Evolutionary conservation across 225 moss, liverwort and hornwort genomes (phyloP), one percentile per base, ranked within the genome.

Genomic region (Physcomitrellopsis africana): DNA sequence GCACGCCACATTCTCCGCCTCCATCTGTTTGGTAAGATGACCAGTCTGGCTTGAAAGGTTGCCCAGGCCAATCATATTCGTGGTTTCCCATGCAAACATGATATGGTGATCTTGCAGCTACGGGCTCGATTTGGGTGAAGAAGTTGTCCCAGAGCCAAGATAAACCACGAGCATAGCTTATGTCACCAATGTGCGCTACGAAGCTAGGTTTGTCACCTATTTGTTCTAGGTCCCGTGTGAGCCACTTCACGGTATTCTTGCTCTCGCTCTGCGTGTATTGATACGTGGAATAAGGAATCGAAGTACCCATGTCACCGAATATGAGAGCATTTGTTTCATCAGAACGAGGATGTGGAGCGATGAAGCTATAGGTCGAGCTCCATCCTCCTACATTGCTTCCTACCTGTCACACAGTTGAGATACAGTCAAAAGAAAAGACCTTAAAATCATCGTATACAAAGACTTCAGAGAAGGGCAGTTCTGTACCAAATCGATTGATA

Each of bases 61-160:
- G 85, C 24, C 16, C 46, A 7, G 79, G 86, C 86, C 89, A 89
- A 74, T 86, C 77, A 20, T 91, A 89, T 69, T 91, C 89, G 26
- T 91, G 89, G n/a, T 89, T 91, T 10, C 89, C 85, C 16, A 91
- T 86, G 57, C 89, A 91, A 24, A 89, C 89, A 70, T 85, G 89
- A 51, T 84, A 89, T 1, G 86, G 81, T 32, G 77, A 73, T 47
- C 72, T 73, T 23, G 79, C 79, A 41, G 89, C 84, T 45, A 91
- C 67, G 17, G 82, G 72, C 56, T 91, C 82, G 58, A 91, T 87
- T 8, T 86, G 78, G 16, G 81, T 79, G 18, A 85, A 91, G 52
- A 86, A 91, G 63, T 79, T 86, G 44, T 89, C 85, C 89, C 86
- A 89, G 41, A 91, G 54, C 89, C 89, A 91, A 0, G 54, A 74